A percentile compares a stretch with the other conserved stretches of the same genome.
These are phyloP conservation scores for Chlorella sp. DNA, from an alignment of 139 green algal species.

Conservation along the genomic window DNA sequence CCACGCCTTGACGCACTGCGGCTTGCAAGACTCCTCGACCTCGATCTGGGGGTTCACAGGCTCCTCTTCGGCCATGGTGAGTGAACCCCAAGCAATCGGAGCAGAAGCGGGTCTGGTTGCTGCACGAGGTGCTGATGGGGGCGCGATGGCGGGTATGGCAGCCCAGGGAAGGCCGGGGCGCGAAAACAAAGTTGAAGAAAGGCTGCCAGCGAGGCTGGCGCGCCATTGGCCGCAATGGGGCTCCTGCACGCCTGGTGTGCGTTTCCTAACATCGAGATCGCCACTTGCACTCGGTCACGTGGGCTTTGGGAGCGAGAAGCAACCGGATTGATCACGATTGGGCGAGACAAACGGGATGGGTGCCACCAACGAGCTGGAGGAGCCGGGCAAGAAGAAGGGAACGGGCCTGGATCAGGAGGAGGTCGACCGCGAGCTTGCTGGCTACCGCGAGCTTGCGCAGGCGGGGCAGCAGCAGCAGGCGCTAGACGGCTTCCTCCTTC, in stretches of 20 bases:
- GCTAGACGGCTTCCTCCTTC: constrained; percentile 80
- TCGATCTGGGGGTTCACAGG: constrained; percentile 44
- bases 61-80: constrained; percentile 50
- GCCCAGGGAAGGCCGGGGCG: too few species aligned
- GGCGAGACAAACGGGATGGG: neutral
- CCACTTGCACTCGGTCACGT: too few species aligned
- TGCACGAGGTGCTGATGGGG: too few species aligned
- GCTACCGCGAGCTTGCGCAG: neutral
- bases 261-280: too few species aligned
- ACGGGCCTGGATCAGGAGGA: constrained; percentile 14
- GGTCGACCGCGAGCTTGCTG: constrained; percentile 10
- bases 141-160: too few species aligned
- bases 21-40: constrained; percentile 56
- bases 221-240: too few species aligned
- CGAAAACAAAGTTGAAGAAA: too few species aligned
- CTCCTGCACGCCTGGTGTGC: too few species aligned
- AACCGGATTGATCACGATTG: neutral
- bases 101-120: neutral
- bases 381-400: neutral
- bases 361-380: neutral
- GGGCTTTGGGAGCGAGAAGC: neutral
- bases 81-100: neutral
- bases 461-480: constrained; percentile 46
- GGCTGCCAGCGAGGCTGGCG: too few species aligned
- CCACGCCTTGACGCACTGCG: constrained; percentile 49